Base-by-base conservation (phyloP, 306 rosid genomes). In the Albizia julibrissin region DNA sequence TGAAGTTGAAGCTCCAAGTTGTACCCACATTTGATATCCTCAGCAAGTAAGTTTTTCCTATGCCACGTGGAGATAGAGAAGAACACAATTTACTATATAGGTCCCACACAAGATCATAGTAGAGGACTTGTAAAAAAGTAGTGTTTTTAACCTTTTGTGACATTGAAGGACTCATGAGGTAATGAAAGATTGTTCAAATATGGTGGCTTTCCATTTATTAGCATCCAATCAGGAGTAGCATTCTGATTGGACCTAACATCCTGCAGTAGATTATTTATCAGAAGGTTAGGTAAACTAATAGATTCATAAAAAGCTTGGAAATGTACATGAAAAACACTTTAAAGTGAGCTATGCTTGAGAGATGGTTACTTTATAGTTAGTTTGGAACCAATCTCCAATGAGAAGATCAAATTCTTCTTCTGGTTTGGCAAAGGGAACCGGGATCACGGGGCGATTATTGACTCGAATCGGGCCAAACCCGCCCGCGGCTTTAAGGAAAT, bases 21-120 rank as follows among this genome's bases (percentile, higher is more conserved):
- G 84, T 88, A 39, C 98, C 98, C 74, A 95, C 99, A 10, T 95
- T 93, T 81, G 99, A 93, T 89, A 93, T 87, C 86, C 95, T 93
- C 21, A 91, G 87, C 88, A 93, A 75, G 52, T 95, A 93, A 42
- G 92, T 88, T 88, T 89, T 90, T 58, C 93, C 99, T 95, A 85
- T 71, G 49, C 58, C 58, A 80, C 79, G 85, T 76, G 27, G 67
- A 52, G 72, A 82, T 49, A 47, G 66, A 76, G 26, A 21, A 66
- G 26, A 21, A 56, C 19, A 69, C 2, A 8, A 75, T 22, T 78
- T 64, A 71, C 22, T 42, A 21, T 58, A 29, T 37, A 37, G 39
- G 11, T 42, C 44, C 42, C 47, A 52, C 71, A 46, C 71, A 83
- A 72, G 29, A 76, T 46, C 64, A 79, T 34, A 72, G 70, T 44